Conservation (phyloP, 208 protist species). For the Angomonas deanei region DNA sequence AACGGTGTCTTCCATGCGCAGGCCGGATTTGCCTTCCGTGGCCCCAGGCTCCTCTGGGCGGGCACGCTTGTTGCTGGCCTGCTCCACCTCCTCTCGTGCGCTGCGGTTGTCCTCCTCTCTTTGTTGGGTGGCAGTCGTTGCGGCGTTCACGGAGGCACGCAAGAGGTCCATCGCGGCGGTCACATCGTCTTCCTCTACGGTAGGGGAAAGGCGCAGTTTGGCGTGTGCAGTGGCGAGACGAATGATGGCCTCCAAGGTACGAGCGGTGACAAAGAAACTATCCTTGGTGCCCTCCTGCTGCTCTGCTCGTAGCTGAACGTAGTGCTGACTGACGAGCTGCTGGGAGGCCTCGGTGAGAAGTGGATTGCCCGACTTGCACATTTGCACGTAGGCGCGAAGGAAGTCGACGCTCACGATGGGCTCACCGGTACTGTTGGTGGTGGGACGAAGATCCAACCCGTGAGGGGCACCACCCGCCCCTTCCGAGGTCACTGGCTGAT, state of each 20-base stretch:
- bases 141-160: slow-evolving; percentile 75
- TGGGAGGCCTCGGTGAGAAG: slow-evolving; percentile 82
- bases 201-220: slow-evolving; percentile 86
- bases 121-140: slow-evolving; percentile 58
- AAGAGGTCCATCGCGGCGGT: slow-evolving; percentile 81
- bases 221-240: slow-evolving; percentile 93
- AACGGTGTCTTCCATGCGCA: slow-evolving; percentile 11
- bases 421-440: slow-evolving; percentile 76
- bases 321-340: slow-evolving; percentile 83
- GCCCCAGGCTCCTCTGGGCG: not conserved
- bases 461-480: not conserved
- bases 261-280: slow-evolving; percentile 91
- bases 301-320: slow-evolving; percentile 87
- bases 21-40: not conserved
- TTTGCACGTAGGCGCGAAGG: slow-evolving; percentile 95
- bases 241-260: slow-evolving; percentile 97
- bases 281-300: slow-evolving; percentile 65
- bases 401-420: slow-evolving; percentile 94
- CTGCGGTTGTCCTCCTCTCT: slow-evolving; percentile 56
- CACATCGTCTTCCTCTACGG: slow-evolving; percentile 85
- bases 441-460: slow-evolving; percentile 61
- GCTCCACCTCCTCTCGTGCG: slow-evolving; percentile 26
- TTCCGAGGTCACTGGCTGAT: not conserved
- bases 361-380: slow-evolving; percentile 83
- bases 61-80: not conserved